Conservation (phyloP, 441 rosid species). For the Corymbia citriodora region DNA sequence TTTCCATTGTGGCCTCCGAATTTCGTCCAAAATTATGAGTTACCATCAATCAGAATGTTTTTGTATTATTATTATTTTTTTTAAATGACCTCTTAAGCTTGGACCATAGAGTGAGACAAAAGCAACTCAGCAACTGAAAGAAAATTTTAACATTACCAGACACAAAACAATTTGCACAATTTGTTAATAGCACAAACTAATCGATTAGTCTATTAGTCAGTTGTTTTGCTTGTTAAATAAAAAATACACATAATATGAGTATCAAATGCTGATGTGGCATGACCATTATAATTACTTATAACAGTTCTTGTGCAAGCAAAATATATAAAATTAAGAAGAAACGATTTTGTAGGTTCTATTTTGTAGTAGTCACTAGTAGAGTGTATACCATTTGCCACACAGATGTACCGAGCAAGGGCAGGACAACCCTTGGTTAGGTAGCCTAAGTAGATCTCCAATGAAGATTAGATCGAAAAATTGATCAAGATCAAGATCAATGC, state of each 20-base stretch:
- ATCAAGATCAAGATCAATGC: not conserved
- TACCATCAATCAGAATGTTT: not conserved
- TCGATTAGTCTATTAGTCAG: not conserved
- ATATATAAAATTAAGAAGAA: not conserved
- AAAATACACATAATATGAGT: not conserved
- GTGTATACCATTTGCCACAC: not conserved
- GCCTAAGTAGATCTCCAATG: not conserved
- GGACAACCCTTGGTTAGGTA: not conserved
- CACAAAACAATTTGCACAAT: not conserved
- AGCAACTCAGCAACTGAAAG: not conserved
- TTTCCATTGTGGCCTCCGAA: not conserved
- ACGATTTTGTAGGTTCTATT: rapidly evolving
- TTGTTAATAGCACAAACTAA: not conserved
- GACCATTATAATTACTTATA: not conserved
- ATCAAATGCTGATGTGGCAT: not conserved
- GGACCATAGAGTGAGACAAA: not conserved
- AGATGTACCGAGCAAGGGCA: rapidly evolving
- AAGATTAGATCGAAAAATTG: not conserved
- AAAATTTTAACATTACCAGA: not conserved
- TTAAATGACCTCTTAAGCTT: not conserved
- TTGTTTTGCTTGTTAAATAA: not conserved
- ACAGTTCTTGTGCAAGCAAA: not conserved
- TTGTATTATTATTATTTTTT: not conserved
- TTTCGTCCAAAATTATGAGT: not conserved
- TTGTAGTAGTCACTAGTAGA: rapidly evolving